Percentiles rank a stretch among this genome's conserved stretches.
Conservation (phyloP, 768 basidiomycete species). For the Boletus sensibilis region DNA sequence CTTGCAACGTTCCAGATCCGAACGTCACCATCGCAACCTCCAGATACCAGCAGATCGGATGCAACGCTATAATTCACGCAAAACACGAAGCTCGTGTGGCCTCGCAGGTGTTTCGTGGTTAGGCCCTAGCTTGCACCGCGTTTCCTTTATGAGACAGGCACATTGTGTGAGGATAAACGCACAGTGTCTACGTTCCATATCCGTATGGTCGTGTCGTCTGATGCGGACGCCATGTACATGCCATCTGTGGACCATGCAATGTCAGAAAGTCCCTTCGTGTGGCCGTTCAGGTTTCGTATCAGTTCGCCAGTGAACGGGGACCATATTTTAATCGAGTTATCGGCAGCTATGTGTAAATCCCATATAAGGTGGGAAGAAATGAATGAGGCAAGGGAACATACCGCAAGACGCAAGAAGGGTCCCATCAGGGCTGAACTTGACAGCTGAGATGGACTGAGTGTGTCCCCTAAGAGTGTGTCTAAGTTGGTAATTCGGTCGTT, state of each 20-base stretch:
- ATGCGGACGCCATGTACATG: constrained; percentile 81
- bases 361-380: background rate
- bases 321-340: constrained; percentile 80
- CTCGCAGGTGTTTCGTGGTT: constrained; percentile 68
- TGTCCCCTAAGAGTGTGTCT: constrained; percentile 73
- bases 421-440: constrained; percentile 92
- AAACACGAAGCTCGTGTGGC: constrained; percentile 87
- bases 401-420: constrained; percentile 83
- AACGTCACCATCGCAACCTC: constrained; percentile 90
- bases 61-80: constrained; percentile 89
- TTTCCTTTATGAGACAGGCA: background rate
- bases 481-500: constrained; percentile 65
- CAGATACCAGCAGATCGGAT: constrained; percentile 87
- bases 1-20: constrained; percentile 87
- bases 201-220: constrained; percentile 86
- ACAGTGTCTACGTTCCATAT: constrained; percentile 88
- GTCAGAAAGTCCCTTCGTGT: constrained; percentile 83
- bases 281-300: constrained; percentile 70
- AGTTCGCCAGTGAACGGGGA: constrained; percentile 77
- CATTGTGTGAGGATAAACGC: constrained; percentile 29
- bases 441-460: constrained; percentile 78
- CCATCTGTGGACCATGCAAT: constrained; percentile 88
- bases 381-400: constrained; percentile 38
- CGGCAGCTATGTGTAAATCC: constrained; percentile 55
- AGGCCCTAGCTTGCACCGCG: constrained; percentile 48